Base-by-base conservation (phyloP, 768 basidiomycete genomes). In the Trametes punicea region DNA sequence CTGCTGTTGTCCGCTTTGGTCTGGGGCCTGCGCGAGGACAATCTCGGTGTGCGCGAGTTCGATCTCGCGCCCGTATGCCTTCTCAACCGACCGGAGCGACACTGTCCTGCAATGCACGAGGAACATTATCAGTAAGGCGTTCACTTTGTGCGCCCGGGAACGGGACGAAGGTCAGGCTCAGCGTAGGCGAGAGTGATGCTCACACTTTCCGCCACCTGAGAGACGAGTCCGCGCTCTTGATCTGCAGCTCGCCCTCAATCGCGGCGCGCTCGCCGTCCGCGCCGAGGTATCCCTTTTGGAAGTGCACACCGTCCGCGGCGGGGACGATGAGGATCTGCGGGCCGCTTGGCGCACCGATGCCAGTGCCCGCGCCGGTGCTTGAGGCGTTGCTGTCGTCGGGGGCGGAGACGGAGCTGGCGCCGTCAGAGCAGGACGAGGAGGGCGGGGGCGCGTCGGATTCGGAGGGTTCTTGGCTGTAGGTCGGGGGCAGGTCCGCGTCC, bases 251-350 rank as follows among this genome's bases (percentile, higher is more conserved):
- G 44, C 93, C 93, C 66, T 93, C 91, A 50, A 94, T 81, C 8
- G 89, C 86, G 13, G 91, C 89, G 56, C 77, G 79, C 70, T 93
- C 91, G 48, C 81, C 88, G 53, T 91, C 89, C 21, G 86, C 88
- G 47, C 93, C 93, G 7, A 94, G 76, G 67, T 81, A 90, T 10
- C 93, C 93, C 64, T 85, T 88, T 73, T 94, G 93, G 65, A 94
- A 95, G 68, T 84, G 81, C 53, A 88, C 75, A 16, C 83, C 77
- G 67, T 88, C 81, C 46, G 80, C 74, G 13, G 83, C 77, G 0
- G 93, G 92, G 11, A 85, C 75, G 57, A 95, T 85, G 58, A 92
- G 75, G 44, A 93, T 77, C 71, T 93, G 87, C 16, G 84, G 82
- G 42, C 69, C 67, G 6, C 31, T 20, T 8, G 31, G 29, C 4